Evolutionary conservation across 2,329 filamentous ascomycete species (phyloP).

Genomic region (Hypoxylon sp.): DNA sequence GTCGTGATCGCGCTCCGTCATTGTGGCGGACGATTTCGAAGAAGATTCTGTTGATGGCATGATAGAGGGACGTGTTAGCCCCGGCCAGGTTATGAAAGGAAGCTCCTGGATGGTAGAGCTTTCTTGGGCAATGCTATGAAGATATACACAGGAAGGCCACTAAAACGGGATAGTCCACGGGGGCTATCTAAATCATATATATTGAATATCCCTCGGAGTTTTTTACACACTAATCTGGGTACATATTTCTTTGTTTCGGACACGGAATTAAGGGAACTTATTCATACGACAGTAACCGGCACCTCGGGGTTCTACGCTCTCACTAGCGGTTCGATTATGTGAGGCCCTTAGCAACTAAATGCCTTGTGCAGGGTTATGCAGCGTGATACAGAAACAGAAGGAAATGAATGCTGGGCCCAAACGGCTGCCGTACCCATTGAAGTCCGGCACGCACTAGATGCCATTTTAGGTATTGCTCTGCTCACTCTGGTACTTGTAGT

Average conservation of each 20-base stretch:
- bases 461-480: conserved; percentile 5
- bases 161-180: not conserved
- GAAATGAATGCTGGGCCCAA: not conserved
- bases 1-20: conserved; percentile 56
- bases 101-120: not conserved
- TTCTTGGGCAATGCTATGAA: not conserved
- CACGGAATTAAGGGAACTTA: conserved; percentile 1
- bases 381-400: conserved; percentile 12
- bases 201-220: conserved; percentile 14
- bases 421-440: not conserved
- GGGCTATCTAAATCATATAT: conserved; percentile 9
- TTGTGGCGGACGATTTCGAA: conserved; percentile 54
- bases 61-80: conserved; percentile 5
- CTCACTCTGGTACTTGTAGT: not conserved
- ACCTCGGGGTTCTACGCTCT: conserved; percentile 11
- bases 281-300: conserved; percentile 18
- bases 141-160: conserved; percentile 5
- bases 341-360: conserved; percentile 3
- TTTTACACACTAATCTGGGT: conserved; percentile 10
- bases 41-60: conserved; percentile 45
- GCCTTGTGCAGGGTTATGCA: conserved; percentile 23
- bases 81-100: not conserved
- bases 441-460: conserved; percentile 2
- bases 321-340: conserved; percentile 18
- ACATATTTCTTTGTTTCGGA: conserved; percentile 17